A percentile compares a stretch with the other conserved stretches of the same genome.
Evolutionary conservation across 129 eudicot species (phyloP).

Genomic region (Escallonia rubra): DNA sequence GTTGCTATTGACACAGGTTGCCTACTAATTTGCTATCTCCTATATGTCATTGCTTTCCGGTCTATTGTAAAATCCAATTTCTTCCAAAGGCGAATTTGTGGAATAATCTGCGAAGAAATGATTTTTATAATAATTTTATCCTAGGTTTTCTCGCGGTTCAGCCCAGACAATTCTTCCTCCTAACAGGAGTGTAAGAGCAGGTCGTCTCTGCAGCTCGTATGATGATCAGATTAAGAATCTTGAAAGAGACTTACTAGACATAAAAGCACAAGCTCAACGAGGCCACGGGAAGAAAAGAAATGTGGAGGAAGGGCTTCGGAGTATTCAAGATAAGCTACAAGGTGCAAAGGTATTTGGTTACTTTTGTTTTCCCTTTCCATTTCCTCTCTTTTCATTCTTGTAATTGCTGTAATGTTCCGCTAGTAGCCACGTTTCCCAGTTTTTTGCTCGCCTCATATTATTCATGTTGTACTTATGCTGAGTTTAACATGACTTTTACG

Average conservation of each 20-base stretch:
- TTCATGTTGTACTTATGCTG: not conserved
- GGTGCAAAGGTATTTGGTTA: constrained; percentile 47
- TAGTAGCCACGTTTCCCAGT: not conserved
- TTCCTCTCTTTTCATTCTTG: not conserved
- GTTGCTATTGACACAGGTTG: too few relatives aligned
- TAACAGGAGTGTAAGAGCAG: constrained; percentile 40
- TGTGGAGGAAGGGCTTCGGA: constrained; percentile 40
- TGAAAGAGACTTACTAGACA: constrained; percentile 41
- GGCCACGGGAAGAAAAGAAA: constrained; percentile 53
- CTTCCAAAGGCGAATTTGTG: not conserved
- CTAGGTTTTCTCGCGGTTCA: constrained; percentile 88
- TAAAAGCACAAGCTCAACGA: constrained; percentile 45
- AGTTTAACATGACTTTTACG: too few relatives aligned
- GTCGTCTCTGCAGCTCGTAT: constrained; percentile 81
- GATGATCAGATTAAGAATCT: constrained; percentile 60
- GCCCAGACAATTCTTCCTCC: constrained; percentile 90
- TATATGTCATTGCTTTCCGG: too few relatives aligned
- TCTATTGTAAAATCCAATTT: not conserved
- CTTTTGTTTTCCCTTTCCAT: not conserved
- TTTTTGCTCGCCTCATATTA: not conserved
- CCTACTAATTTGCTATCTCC: too few relatives aligned
- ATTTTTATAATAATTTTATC: not conserved
- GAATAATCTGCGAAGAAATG: not conserved
- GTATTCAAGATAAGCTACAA: constrained; percentile 28
- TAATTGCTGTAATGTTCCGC: not conserved